Evolutionary conservation across 441 rosid species (phyloP), one percentile per base, ranked within the genome.

Genomic region (Populus hybrid): DNA sequence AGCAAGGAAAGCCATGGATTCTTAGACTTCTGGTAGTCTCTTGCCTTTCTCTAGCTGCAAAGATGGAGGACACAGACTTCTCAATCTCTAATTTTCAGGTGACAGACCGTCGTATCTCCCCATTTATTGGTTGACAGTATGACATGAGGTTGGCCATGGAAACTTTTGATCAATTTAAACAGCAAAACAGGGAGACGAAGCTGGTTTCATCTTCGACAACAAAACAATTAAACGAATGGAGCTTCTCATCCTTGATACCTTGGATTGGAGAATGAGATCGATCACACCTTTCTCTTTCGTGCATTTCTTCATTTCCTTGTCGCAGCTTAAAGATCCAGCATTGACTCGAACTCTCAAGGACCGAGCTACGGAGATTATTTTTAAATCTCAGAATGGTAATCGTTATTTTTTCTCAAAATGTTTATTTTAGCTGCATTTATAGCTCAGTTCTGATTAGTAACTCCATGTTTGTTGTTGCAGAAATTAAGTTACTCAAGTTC

Each of bases 261-360:
- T 91, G 75, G 79, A 86, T 68, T 91, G 95, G 95, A 75, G 93
- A 77, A 87, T 88, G 93, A 87, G 95, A 76, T 88, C 93, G 18
- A 78, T 91, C 28, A 26, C 28, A 24, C 95, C 95, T 19, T 88
- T 89, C 83, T 84, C 95, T 3, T 91, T 91, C 65, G 34, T 87
- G 59, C 63, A 75, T n/a, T 85, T 84, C 83, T 89, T 91, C 83
- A 76, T 82, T 69, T 86, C 91, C 36, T 72, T 79, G n/a, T 83
- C 87, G 71, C 64, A 85, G 40, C 83, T 75, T 50, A 75, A 84
- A 77, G 91, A 88, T 63, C 86, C 85, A 9, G 82, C 87, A 23
- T 67, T 80, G 76, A 82, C 69, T 26, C 83, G 80, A 72, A 81
- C 90, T 75, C 85, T 91, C 28, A 88, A 79, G 78, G 85, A 68